Conservation (phyloP, 2,329 filamentous ascomycete genomes). For the Stylonectria norvegica region DNA sequence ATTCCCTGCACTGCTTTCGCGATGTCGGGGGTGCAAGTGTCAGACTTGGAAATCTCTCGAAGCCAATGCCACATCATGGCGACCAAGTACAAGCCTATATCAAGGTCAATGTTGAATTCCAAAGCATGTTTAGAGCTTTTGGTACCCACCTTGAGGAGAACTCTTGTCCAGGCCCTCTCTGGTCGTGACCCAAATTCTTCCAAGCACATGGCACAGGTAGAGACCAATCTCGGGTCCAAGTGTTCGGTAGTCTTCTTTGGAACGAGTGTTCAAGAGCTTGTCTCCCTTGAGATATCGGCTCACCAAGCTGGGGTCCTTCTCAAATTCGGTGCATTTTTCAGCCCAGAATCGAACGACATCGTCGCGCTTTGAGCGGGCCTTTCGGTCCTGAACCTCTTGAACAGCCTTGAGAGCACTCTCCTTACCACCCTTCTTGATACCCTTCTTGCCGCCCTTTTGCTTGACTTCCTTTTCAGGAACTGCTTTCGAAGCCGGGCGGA, state of each 20-base stretch:
- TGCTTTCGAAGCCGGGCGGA: not conserved
- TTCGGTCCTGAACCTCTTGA: slow-evolving; percentile 34
- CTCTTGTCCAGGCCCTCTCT: not conserved
- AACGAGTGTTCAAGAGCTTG: slow-evolving; percentile 44
- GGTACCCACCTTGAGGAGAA: slow-evolving; percentile 7
- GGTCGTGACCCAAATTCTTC: slow-evolving; percentile 11
- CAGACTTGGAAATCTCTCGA: slow-evolving; percentile 13
- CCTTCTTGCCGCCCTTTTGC: slow-evolving; percentile 14
- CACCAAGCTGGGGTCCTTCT: slow-evolving; percentile 41
- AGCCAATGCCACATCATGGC: slow-evolving; percentile 24
- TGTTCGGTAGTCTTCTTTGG: slow-evolving; percentile 27
- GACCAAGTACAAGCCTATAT: slow-evolving; percentile 20
- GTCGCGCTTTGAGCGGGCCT: slow-evolving; percentile 25
- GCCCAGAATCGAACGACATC: slow-evolving; percentile 43
- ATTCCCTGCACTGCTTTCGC: slow-evolving; percentile 13
- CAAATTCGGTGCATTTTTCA: slow-evolving; percentile 42
- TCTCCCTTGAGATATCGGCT: slow-evolving; percentile 47
- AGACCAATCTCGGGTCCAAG: slow-evolving; percentile 35
- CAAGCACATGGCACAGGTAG: slow-evolving; percentile 35
- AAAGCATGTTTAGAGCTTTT: not conserved
- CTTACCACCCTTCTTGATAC: slow-evolving; percentile 31
- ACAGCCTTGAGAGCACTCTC: slow-evolving; percentile 36
- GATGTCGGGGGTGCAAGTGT: slow-evolving; percentile 11
- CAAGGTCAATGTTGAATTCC: not conserved
- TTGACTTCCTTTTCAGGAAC: not conserved